Evolutionary conservation across 257 asterid genomes (phyloP).

Genomic region (Phtheirospermum japonicum): DNA sequence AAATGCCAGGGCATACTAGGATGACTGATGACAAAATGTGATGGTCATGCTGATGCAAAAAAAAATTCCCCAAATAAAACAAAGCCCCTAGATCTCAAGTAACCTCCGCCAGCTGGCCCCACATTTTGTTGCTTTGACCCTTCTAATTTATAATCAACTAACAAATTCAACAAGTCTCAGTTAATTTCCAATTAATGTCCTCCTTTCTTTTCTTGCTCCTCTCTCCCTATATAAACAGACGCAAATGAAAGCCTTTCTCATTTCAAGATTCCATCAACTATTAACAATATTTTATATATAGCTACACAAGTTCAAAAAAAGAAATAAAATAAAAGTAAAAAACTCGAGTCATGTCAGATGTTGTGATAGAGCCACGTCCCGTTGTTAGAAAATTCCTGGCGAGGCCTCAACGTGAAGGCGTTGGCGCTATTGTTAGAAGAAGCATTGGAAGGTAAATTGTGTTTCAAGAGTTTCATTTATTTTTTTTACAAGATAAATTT

Average conservation of each 20-base stretch:
- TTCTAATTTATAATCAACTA: not conserved
- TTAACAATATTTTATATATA: no score
- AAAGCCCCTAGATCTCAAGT: conserved; percentile 29
- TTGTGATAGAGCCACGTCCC: conserved; percentile 53
- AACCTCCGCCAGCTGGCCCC: conserved; percentile 19
- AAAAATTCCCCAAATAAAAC: no score
- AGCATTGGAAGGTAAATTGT: conserved; percentile 77
- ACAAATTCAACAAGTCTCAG: not conserved
- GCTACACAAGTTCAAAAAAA: no score
- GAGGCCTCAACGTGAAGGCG: conserved; percentile 81
- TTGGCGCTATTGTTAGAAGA: conserved; percentile 85
- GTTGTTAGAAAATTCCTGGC: conserved; percentile 71
- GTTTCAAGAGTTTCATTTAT: not conserved
- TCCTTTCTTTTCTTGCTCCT: no score
- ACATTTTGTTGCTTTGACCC: no score
- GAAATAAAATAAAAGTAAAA: no score
- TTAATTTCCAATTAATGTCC: no score
- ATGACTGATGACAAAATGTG: conserved; percentile 22
- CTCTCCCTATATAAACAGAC: no score
- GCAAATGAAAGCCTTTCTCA: no score
- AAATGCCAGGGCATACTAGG: no score
- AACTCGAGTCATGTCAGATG: conserved; percentile 35
- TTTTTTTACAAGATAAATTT: no score
- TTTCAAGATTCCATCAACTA: no score
- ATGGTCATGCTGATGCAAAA: conserved; percentile 30